Evolutionary conservation across 495 filamentous ascomycete genomes (phyloP), one percentile per base, ranked within the genome.

Genomic region (Poronia punctata): DNA sequence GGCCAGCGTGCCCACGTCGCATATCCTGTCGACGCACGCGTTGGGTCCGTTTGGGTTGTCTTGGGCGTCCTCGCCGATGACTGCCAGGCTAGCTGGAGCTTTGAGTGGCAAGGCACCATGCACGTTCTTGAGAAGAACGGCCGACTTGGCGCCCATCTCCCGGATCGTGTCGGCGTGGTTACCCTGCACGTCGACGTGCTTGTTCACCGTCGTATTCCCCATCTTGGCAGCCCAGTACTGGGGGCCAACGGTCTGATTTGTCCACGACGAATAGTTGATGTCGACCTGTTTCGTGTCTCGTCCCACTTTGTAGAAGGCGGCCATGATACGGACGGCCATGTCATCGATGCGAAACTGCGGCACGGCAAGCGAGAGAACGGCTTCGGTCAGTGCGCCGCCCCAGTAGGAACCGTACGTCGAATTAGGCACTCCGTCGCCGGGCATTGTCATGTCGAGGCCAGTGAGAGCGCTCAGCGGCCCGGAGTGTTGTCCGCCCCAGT

Each of bases 381-480:
- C 78, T 33, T 78, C 79, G 0, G 84, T 90, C 48, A 96, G 66
- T 18, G 80, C 70, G 7, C 72, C 65, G 10, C 89, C 89, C 80
- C 84, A 93, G 8, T 78, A 76, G n/a, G 79, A 59, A 0, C 82
- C 82, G 47, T 84, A 72, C n/a, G 64, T 64, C 17, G 38, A 24
- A 77, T 79, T 86, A 5, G 42, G 45, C 4, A 81, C 29, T 10
- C 40, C 48, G 57, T 95, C 88, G 11, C 89, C 89, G 0, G 89
- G 89, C 89, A 95, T 95, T n/a, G 76, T 82, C 85, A 95, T 86
- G 53, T 95, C 89, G 21, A 96, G 67, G 1, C 89, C 89, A 14
- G 83, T 78, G 14, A 95, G 61, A 4, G 88, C 84, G 48, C 81
- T 84, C 5, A 72, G 75, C 0, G 93, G 78, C n/a, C 84, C 83